A percentile compares a stretch with the other conserved stretches of the same genome.
Conservation (phyloP, 108 stramenopile genomes). For the Fragilariopsis cylindrus region DNA sequence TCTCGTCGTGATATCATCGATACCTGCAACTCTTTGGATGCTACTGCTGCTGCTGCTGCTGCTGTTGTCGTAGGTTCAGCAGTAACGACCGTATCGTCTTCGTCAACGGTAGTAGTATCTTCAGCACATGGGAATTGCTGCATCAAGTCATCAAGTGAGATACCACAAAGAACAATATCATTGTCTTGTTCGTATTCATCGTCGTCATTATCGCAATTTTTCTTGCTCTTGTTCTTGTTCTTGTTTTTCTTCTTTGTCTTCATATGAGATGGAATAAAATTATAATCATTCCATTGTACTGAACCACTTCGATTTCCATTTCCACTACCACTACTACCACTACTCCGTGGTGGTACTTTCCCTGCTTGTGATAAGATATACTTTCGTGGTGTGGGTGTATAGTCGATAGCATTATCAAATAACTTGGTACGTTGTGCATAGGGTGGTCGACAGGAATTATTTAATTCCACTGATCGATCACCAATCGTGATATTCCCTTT, state of each 20-base stretch:
- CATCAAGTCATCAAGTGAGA: neutral
- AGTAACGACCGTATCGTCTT: neutral
- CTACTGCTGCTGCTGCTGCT: conserved; percentile 6
- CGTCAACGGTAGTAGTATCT: neutral
- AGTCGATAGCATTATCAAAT: neutral
- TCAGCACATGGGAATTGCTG: conserved; percentile 8
- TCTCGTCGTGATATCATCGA: conserved; percentile 11
- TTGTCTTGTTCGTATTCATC: neutral
- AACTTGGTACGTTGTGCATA: conserved; percentile 20
- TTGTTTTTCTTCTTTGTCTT: neutral
- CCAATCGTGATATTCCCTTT: conserved; percentile 31
- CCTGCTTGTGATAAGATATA: conserved; percentile 3
- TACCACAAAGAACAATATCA: neutral
- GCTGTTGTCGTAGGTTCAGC: too few relatives aligned
- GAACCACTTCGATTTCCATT: neutral
- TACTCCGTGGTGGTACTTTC: neutral
- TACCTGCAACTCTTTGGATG: too few relatives aligned
- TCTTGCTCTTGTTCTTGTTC: too few relatives aligned
- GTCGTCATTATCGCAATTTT: neutral
- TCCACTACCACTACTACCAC: too few relatives aligned
- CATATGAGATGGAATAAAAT: neutral
- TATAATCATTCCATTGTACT: neutral
- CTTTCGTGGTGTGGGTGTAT: neutral
- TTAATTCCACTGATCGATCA: conserved; percentile 6
- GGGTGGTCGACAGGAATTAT: conserved; percentile 25